phyloP scores from a whole-genome alignment of 1,284 basidiomycete genomes.

The Cutaneotrichosporon dermatis region DNA sequence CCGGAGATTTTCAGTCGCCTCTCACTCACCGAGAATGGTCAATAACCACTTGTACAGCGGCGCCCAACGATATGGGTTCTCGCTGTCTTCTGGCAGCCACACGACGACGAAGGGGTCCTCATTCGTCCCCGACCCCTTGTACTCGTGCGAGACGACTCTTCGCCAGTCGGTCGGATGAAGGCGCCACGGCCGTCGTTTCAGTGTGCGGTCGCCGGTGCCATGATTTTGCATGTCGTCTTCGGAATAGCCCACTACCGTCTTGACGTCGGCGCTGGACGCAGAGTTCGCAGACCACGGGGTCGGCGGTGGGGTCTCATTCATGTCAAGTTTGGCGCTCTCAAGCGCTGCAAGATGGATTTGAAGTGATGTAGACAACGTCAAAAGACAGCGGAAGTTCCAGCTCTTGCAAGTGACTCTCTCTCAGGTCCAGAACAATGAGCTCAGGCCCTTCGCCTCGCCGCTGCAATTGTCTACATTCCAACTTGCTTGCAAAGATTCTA shows the following conservation, averaged over 20 bases:
- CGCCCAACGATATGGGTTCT: conserved; percentile 31
- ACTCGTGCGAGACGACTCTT: conserved; percentile 2
- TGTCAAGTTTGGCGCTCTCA: too few relatives aligned
- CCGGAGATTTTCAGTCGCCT: background rate
- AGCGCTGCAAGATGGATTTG: too few relatives aligned
- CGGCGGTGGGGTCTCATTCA: too few relatives aligned
- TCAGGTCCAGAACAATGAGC: too few relatives aligned
- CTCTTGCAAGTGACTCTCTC: too few relatives aligned
- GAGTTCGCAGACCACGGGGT: too few relatives aligned
- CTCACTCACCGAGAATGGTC: conserved; percentile 15
- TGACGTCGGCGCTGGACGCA: background rate
- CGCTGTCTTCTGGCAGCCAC: conserved; percentile 28
- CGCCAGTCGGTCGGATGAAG: conserved; percentile 6
- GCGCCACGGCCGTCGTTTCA: conserved; percentile 9
- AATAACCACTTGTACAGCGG: conserved; percentile 30
- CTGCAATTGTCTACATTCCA: too few relatives aligned
- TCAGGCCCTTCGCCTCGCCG: too few relatives aligned
- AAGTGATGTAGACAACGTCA: too few relatives aligned
- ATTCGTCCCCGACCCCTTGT: conserved; percentile 36
- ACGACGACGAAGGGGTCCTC: conserved; percentile 45
- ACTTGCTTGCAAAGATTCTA: too few relatives aligned
- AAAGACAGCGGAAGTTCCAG: too few relatives aligned
- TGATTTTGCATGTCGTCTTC: background rate
- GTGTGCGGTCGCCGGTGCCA: conserved; percentile 3
- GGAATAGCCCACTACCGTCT: background rate